A percentile compares a stretch with the other conserved stretches of the same genome.
These are phyloP conservation scores for Triticum dicoccoides DNA, from an alignment of 176 grass and related monocot species.

Conservation along the genomic window DNA sequence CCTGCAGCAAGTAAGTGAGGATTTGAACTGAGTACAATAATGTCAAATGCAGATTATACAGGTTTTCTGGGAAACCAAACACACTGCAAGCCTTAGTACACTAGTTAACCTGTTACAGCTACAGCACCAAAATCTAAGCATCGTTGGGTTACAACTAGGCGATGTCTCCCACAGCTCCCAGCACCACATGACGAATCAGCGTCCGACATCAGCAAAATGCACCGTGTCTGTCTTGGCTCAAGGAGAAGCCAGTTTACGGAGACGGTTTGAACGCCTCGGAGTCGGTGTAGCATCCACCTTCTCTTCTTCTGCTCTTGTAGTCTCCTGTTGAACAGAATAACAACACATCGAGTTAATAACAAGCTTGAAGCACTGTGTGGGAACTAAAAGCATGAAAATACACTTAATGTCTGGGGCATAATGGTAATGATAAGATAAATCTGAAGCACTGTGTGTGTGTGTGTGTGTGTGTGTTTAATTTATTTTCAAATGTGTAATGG, in stretches of 20 bases:
- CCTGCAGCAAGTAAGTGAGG: no score
- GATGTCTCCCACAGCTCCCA: constrained; percentile 13
- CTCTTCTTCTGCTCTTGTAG: neutral
- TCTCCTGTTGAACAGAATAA: constrained; percentile 12
- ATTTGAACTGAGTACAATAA: neutral
- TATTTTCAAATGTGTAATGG: neutral
- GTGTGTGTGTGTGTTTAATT: neutral
- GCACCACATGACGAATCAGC: neutral
- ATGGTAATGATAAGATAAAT: neutral
- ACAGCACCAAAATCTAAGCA: neutral
- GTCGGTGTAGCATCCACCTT: neutral
- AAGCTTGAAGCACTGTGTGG: neutral
- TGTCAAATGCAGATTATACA: neutral
- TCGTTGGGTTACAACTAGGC: constrained; percentile 36
- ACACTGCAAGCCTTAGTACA: neutral
- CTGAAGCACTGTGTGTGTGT: neutral
- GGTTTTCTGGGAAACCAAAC: neutral
- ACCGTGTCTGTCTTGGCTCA: constrained; percentile 5
- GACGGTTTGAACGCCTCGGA: constrained; percentile 56
- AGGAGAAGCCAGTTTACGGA: constrained; percentile 41
- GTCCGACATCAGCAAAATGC: neutral
- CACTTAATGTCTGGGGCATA: neutral
- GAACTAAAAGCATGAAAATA: neutral
- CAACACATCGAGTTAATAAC: neutral
- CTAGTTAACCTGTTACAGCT: neutral